phyloP scores from a whole-genome alignment of 805 yeast genomes.

The Ogataea philodendri region DNA sequence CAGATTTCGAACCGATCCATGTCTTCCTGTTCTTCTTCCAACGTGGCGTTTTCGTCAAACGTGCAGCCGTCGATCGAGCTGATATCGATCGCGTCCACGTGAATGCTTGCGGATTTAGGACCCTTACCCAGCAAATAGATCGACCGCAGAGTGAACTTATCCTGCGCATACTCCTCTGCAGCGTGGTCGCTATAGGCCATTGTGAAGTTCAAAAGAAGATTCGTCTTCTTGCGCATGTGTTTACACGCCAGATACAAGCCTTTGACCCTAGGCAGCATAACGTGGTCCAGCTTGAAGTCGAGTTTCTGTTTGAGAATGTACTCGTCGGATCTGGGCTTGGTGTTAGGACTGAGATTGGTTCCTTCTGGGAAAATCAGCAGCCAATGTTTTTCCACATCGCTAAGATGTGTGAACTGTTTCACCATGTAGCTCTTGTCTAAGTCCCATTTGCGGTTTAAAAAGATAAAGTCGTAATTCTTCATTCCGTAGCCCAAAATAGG shows the following conservation, averaged over 20 bases:
- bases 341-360: conserved; percentile 72
- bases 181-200: conserved; percentile 75
- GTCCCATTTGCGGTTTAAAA: conserved; percentile 85
- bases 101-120: conserved; percentile 64
- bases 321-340: conserved; percentile 53
- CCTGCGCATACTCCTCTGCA: conserved; percentile 70
- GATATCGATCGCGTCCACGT: conserved; percentile 57
- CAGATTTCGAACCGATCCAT: conserved; percentile 63
- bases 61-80: conserved; percentile 29
- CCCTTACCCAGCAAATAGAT: conserved; percentile 69
- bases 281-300: conserved; percentile 50
- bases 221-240: conserved; percentile 50
- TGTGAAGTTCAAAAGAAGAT: conserved; percentile 75
- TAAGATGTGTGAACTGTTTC: conserved; percentile 48
- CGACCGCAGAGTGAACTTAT: conserved; percentile 59
- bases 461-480: conserved; percentile 73
- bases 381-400: conserved; percentile 48
- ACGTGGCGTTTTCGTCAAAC: conserved; percentile 43
- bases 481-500: conserved; percentile 88
- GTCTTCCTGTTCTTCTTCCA: conserved; percentile 39
- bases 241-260: conserved; percentile 71
- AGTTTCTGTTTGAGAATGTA: conserved; percentile 54
- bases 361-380: conserved; percentile 91
- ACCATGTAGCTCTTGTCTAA: conserved; percentile 60
- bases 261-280: conserved; percentile 77